Base-by-base conservation (phyloP, 805 yeast genomes). In the Priceomyces melissophilus region DNA sequence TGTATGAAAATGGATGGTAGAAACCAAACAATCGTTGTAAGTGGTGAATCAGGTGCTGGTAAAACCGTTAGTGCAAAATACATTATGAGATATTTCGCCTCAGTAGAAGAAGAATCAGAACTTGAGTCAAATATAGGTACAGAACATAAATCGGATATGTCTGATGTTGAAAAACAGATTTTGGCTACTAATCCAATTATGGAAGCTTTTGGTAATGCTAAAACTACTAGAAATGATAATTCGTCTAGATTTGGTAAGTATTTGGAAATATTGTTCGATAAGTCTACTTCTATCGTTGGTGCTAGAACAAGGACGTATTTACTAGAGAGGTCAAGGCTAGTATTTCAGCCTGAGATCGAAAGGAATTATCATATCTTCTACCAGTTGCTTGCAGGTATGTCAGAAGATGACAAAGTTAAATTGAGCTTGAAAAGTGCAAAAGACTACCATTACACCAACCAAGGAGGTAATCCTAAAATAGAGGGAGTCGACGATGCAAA, bases 31-130 rank as follows among this genome's bases (percentile, higher is more conserved):
- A 90, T 91, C 47, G 96, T 91, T 12, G 98, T 91, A 12, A 81
- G 90, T 53, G 99, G 99, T 67, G 99, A 91, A 67, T 87, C 96
- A 5, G 99, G 99, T 65, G 98, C 99, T 23, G 99, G 99, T 63
- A 93, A 91, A 57, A 93, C 98, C 3, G 98, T 91, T 32, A 82
- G 93, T 47, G 99, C 99, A 30, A 91, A 91, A 61, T 91, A 87
- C 63, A 91, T 91, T 49, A 91, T 91, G 98, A 81, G 98, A 63
- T 91, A 90, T 65, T 90, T 91, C 62, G 98, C 98, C 3, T 82
- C 96, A 12, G 97, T 91, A 11, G 97, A 91, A 45, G 71, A 67
- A 42, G 70, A 63, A 4, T 52, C 56, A 5, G 66, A 60, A 36
- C 47, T 55, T 27, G 72, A 44, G 56, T 60, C 52, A 35, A 59